Conservation (phyloP, 2,329 filamentous ascomycete species). For the Cryphonectria parasitica region DNA sequence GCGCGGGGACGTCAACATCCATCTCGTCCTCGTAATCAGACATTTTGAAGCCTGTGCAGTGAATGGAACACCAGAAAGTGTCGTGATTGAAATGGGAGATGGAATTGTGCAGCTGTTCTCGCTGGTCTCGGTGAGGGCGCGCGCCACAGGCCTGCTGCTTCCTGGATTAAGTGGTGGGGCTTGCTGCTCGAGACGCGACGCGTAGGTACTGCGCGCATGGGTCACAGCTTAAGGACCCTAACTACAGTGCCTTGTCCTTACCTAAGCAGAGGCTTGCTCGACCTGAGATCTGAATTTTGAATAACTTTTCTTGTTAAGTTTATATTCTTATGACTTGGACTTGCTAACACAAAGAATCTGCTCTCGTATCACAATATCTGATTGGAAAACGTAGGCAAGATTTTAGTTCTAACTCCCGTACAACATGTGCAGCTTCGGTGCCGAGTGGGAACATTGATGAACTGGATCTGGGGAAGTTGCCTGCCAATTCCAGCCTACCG, state of each 20-base stretch:
- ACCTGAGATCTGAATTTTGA: neutral
- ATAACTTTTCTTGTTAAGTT: neutral
- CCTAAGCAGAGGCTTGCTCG: neutral
- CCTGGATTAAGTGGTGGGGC: conserved; percentile 18
- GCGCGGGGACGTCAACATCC: conserved; percentile 58
- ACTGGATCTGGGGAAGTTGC: neutral
- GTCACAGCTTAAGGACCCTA: neutral
- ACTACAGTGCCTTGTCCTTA: neutral
- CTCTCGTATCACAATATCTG: no score
- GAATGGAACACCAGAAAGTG: no score
- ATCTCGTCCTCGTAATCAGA: conserved; percentile 65
- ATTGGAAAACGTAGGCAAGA: no score
- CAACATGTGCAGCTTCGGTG: neutral
- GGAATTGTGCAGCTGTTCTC: neutral
- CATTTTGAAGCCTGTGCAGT: conserved; percentile 45
- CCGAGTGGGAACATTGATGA: no score
- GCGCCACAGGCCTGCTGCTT: conserved; percentile 1
- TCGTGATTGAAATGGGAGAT: neutral
- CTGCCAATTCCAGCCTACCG: neutral
- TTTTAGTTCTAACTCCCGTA: neutral
- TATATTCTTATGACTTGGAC: neutral
- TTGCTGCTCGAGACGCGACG: conserved; percentile 6
- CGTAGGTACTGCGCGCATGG: conserved; percentile 4
- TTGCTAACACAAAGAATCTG: neutral
- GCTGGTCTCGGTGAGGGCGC: neutral